These are phyloP conservation scores for Saccharomycopsis sp. DNA, from an alignment of 805 yeast genomes.

Conservation along the genomic window DNA sequence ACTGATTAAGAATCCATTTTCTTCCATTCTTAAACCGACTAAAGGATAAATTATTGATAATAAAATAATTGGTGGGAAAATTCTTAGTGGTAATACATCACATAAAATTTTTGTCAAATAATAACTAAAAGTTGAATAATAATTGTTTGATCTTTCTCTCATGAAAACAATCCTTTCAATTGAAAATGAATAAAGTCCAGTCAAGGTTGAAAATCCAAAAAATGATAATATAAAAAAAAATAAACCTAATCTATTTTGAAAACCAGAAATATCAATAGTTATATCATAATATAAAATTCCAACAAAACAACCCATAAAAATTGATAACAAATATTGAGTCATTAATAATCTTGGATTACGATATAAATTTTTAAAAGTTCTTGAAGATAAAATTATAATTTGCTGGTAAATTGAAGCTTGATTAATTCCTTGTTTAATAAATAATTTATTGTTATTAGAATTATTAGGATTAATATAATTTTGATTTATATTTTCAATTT, in stretches of 20 bases:
- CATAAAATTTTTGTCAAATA: conserved; percentile 77
- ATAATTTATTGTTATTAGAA: not conserved
- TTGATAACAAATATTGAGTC: conserved; percentile 72
- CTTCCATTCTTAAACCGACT: conserved; percentile 76
- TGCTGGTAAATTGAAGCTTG: conserved; percentile 58
- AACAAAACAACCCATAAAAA: conserved; percentile 71
- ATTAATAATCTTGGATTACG: conserved; percentile 84
- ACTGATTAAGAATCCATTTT: conserved; percentile 62
- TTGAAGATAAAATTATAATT: conserved; percentile 60
- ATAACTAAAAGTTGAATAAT: conserved; percentile 81
- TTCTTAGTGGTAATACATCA: conserved; percentile 85
- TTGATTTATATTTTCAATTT: conserved; percentile 8
- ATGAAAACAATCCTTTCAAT: conserved; percentile 82
- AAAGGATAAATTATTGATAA: conserved; percentile 79
- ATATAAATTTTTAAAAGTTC: conserved; percentile 88
- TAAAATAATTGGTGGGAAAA: conserved; percentile 83
- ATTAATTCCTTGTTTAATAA: conserved; percentile 14
- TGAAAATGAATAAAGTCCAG: conserved; percentile 84
- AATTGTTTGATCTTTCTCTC: conserved; percentile 90
- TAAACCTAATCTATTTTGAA: conserved; percentile 89
- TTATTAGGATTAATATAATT: conserved; percentile 11
- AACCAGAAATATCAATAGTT: conserved; percentile 85
- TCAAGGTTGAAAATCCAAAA: conserved; percentile 89
- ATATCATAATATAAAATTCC: conserved; percentile 80
- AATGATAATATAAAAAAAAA: conserved; percentile 85